phyloP scores from a whole-genome alignment of 495 filamentous ascomycete species.

The Tuber aestivum region DNA sequence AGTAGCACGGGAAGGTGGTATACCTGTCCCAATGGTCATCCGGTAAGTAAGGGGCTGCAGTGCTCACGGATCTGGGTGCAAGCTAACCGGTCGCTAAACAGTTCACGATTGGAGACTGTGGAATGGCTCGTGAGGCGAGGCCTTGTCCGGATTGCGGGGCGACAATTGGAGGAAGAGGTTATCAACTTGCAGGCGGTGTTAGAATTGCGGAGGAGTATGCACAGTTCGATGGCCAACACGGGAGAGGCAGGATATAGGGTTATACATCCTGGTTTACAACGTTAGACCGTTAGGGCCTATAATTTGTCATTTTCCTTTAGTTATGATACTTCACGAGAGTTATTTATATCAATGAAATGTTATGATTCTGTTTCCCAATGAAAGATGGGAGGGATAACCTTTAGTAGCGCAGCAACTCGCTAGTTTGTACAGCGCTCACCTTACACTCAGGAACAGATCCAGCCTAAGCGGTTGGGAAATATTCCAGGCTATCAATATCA shows the following conservation, averaged over 20 bases:
- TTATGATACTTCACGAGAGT: not conserved
- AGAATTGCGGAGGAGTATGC: conserved; percentile 49
- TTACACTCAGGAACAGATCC: not conserved
- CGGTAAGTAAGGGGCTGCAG: conserved; percentile 37
- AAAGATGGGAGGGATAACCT: not conserved
- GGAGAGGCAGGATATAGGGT: not conserved
- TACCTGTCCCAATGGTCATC: conserved; percentile 60
- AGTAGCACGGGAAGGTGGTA: conserved; percentile 62
- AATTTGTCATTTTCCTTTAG: not conserved
- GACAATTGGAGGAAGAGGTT: conserved; percentile 54
- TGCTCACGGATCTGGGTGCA: not conserved
- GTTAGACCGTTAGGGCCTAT: not conserved
- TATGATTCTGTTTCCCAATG: not conserved
- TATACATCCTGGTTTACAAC: not conserved
- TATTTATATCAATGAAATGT: not conserved
- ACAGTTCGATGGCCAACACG: conserved; percentile 8
- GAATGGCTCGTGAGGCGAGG: conserved; percentile 59
- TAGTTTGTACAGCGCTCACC: not conserved
- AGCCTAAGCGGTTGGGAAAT: not conserved
- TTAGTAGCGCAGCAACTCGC: not conserved
- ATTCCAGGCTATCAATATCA: not conserved
- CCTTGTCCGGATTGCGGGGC: conserved; percentile 61
- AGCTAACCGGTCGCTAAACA: conserved; percentile 20
- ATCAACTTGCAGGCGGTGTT: conserved; percentile 52
- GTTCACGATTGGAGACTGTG: conserved; percentile 70